Evolutionary conservation across 2,329 filamentous ascomycete genomes (phyloP).

Genomic region (Fusarium nygamai): DNA sequence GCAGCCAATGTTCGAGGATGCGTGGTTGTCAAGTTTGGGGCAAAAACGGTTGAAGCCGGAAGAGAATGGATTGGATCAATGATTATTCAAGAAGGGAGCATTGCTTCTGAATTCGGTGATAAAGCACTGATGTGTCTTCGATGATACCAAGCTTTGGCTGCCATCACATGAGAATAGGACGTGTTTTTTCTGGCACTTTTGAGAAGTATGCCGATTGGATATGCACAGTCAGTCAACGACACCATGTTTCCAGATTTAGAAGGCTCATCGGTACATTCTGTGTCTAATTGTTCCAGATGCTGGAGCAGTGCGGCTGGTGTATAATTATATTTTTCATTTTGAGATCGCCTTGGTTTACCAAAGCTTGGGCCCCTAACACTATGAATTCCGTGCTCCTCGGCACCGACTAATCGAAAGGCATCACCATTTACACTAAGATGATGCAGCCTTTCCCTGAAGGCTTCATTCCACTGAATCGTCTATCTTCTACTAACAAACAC

Average conservation of each 20-base stretch:
- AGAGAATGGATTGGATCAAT: constrained; percentile 82
- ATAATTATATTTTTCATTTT: background rate
- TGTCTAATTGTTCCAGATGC: background rate
- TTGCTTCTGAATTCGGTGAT: constrained; percentile 78
- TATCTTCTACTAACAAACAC: background rate
- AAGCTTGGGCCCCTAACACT: background rate
- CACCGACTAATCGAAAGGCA: background rate
- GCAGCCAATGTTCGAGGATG: constrained; percentile 83
- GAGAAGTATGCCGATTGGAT: background rate
- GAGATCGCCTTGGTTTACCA: background rate
- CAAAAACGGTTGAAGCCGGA: constrained; percentile 81
- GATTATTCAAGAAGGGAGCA: constrained; percentile 77
- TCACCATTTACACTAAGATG: constrained; percentile 2
- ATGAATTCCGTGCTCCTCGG: background rate
- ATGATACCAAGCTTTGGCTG: constrained; percentile 44
- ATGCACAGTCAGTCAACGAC: background rate
- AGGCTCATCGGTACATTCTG: background rate
- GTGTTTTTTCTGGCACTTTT: background rate
- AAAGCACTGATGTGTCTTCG: constrained; percentile 81
- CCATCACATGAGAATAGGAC: background rate
- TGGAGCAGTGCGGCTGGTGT: background rate
- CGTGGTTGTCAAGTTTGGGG: constrained; percentile 91
- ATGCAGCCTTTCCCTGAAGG: too few species aligned
- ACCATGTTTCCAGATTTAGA: background rate
- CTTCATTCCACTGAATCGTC: too few species aligned